Evolutionary conservation across 2,329 filamentous ascomycete genomes (phyloP).

Genomic region (Ophiognomonia clavigignenti-juglandacearum): DNA sequence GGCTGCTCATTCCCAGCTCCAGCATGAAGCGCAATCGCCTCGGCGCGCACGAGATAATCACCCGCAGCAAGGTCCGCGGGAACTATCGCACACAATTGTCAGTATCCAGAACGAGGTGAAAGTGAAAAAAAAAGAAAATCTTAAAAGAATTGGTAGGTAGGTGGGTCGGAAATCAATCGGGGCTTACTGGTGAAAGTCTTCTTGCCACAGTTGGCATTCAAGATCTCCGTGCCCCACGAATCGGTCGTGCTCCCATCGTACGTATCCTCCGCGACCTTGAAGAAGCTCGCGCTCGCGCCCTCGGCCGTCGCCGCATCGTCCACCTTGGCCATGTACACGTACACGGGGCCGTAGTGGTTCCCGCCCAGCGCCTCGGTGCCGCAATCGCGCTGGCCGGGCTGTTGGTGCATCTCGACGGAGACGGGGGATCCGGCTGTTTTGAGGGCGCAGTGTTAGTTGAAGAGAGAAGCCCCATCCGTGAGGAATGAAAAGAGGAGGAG

Average conservation of each 20-base stretch:
- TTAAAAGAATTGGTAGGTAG: too few species aligned
- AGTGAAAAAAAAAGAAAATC: neutral
- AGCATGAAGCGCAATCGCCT: constrained; percentile 40
- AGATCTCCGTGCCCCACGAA: constrained; percentile 33
- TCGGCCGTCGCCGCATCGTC: constrained; percentile 39
- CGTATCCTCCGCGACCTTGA: constrained; percentile 48
- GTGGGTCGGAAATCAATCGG: too few species aligned
- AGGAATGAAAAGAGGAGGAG: too few species aligned
- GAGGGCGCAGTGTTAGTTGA: constrained; percentile 21
- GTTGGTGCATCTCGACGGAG: constrained; percentile 50
- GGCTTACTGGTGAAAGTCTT: constrained; percentile 23
- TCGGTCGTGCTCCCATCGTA: constrained; percentile 41
- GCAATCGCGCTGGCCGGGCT: constrained; percentile 36
- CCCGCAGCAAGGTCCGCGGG: constrained; percentile 35
- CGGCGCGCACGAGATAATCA: constrained; percentile 38
- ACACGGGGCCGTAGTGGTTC: constrained; percentile 48
- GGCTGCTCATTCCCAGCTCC: constrained; percentile 12
- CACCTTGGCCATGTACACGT: constrained; percentile 48
- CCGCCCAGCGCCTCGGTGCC: constrained; percentile 46
- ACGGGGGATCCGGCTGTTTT: constrained; percentile 39
- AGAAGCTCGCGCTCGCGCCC: constrained; percentile 38
- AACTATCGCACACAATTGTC: constrained; percentile 24
- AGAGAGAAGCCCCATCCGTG: too few species aligned
- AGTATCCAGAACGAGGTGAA: neutral
- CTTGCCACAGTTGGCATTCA: constrained; percentile 28